Evolutionary conservation across 192 early-diverging fungal species (phyloP), one percentile per base, ranked within the genome.

Genomic region (Podila clonocystis): DNA sequence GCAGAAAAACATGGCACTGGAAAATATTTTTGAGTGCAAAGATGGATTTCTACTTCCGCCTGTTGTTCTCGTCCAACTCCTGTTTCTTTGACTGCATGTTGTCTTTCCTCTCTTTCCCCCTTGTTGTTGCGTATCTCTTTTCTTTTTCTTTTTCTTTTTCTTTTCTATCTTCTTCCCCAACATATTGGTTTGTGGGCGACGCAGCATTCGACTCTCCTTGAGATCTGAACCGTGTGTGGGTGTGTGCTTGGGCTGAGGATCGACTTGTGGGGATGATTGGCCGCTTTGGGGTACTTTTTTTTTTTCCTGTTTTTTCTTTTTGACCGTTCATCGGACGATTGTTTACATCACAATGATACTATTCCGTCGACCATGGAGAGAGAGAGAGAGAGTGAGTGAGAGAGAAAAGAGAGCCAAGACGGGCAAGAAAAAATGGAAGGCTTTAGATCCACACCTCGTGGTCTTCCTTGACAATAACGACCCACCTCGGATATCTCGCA

Each of bases 81-180:
- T 62, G 13, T 73, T 13, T 58, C 12, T 82, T 26, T 19, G 7
- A 45, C 20, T 41, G n/a, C 52, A 20, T 64, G 26, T 33, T 19
- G 11, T 36, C 0, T 15, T 45, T 45, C 41, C 15, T 45, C 41
- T 15, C 41, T 45, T 45, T 4, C 41, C 41, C 41, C 41, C 41
- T 45, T 45, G 41, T 45, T 15, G 12, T 45, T 33, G 33, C 33
- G 13, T 17, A 17, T 45, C 41, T 45, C 41, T 45, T 45, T 17
- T 45, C 12, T 65, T 59, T 65, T 59, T 12, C 3, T 15, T 45
- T 15, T 45, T 45, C 41, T 45, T 45, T 45, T 17, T 45, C 12
- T 65, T 59, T 65, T 59, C 20, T 15, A 9, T 45, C 41, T 45
- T 45, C 41, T 45, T 45, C 13, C 41, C 41, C 41, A 45, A 45